A percentile compares a stretch with the other conserved stretches of the same genome.
Conservation (phyloP, 2,329 filamentous ascomycete genomes). For the Botrytis cinerea region DNA sequence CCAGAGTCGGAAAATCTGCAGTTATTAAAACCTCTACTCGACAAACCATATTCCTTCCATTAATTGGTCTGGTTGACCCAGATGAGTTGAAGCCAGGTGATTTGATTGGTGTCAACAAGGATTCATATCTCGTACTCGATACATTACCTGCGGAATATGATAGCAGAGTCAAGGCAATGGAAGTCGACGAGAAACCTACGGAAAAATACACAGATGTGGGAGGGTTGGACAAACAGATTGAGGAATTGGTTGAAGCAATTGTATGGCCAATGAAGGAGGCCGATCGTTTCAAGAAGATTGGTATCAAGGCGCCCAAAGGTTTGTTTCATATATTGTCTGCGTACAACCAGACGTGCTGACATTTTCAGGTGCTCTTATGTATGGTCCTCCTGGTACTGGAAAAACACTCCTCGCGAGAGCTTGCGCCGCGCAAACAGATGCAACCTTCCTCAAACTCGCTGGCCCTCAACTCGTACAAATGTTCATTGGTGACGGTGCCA, state of each 20-base stretch:
- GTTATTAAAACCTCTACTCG: slow-evolving; percentile 99
- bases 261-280: slow-evolving; percentile 99
- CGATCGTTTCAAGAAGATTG: slow-evolving; percentile 98
- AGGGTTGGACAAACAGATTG: slow-evolving; percentile 97
- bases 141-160: slow-evolving; percentile 97
- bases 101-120: slow-evolving; percentile 97
- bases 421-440: slow-evolving; percentile 96
- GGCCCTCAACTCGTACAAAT: slow-evolving; percentile 98
- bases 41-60: slow-evolving; percentile 96
- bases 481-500: slow-evolving; percentile 99
- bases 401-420: slow-evolving; percentile 92
- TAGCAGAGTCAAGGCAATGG: slow-evolving; percentile 99
- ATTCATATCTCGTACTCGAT: slow-evolving; percentile 95
- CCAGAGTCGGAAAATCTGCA: slow-evolving; percentile 93
- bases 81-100: slow-evolving; percentile 94
- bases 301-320: slow-evolving; percentile 99
- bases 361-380: slow-evolving; percentile 86
- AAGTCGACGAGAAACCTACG: slow-evolving; percentile 98
- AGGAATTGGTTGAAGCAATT: slow-evolving; percentile 96
- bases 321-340: slow-evolving; percentile 42
- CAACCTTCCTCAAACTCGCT: slow-evolving; percentile 97
- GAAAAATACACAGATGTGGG: slow-evolving; percentile 99
- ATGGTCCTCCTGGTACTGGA: slow-evolving; percentile 86
- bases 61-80: slow-evolving; percentile 95
- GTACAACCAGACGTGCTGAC: slow-evolving; percentile 25